Evolutionary conservation across 148 eudicot genomes (phyloP), one percentile per base, ranked within the genome.

Genomic region (Chenopodium formosanum): DNA sequence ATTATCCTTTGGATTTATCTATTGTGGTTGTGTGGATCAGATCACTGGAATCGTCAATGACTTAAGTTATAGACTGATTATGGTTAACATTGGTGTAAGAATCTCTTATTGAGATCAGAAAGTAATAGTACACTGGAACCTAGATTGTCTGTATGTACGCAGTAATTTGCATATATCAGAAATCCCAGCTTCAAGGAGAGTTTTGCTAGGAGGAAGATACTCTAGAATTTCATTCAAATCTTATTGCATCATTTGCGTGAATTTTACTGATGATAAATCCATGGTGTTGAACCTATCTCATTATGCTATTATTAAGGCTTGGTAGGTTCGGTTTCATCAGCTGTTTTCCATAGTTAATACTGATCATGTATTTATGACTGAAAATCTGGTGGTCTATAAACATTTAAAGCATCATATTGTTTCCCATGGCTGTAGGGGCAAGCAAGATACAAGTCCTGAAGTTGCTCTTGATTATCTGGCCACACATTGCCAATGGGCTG

Each of bases 401-500:
- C 53, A 47, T 37, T 20, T 20, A 81, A 20, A 73, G 48, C 46
- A 31, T 67, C 46, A 31, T 67, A 16, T 22, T 64, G 23, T 69
- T 37, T n/a, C 47, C 17, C 5, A 47, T n/a, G 52, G 32, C 50
- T 83, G 78, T 76, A 91, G 95, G 90, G 97, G 86, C 37, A 94
- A 91, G 82, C 80, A 85, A 79, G 86, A 85, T 74, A 79, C 87
- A 77, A 85, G 84, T 82, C 93, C 91, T 46, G 98, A 97, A 79
- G 91, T 88, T 31, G 97, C 98, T 78, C 97, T 97, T 66, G 91
- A 91, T 40, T 92, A 89, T 83, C 85, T 97, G 81, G 90, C 91
- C 67, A 90, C 88, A 63, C 87, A 90, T 83, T 97, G 99, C 84
- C 78, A 85, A 79, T 97, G 99, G 99, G 95, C 98, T 46, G 97